Evolutionary conservation across 208 protist genomes (phyloP).

Genomic region (Trypanosoma theileri): DNA sequence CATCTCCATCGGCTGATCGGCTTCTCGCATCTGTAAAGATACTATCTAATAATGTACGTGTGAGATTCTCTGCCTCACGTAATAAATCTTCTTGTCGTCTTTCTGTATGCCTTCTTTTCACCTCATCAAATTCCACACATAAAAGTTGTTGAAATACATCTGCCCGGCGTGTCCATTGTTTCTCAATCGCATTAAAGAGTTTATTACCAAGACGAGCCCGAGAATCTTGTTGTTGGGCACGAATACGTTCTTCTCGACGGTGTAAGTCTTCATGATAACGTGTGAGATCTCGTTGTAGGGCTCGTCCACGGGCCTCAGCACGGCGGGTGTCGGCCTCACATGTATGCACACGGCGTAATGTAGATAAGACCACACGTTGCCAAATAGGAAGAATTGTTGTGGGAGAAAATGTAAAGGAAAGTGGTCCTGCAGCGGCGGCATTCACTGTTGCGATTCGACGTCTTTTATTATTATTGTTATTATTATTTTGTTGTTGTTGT

Average conservation of each 20-base stretch:
- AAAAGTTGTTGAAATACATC: constrained; percentile 68
- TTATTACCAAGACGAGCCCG: constrained; percentile 47
- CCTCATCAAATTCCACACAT: constrained; percentile 68
- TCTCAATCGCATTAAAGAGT: constrained; percentile 33
- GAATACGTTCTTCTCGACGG: constrained; percentile 42
- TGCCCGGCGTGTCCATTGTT: constrained; percentile 54
- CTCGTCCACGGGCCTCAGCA: constrained; percentile 22
- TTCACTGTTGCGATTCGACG: background rate
- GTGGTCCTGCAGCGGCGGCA: constrained; percentile 12
- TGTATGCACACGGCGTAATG: constrained; percentile 29
- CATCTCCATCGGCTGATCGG: background rate
- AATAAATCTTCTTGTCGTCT: constrained; percentile 78
- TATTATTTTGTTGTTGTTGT: background rate
- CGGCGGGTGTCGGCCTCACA: constrained; percentile 25
- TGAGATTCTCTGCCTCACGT: constrained; percentile 72
- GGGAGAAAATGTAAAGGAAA: constrained; percentile 48
- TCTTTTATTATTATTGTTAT: background rate
- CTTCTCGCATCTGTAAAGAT: constrained; percentile 37
- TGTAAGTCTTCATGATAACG: constrained; percentile 54
- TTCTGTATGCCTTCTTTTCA: constrained; percentile 62
- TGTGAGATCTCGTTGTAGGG: constrained; percentile 43
- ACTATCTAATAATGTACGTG: constrained; percentile 62
- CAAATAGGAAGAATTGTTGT: constrained; percentile 50
- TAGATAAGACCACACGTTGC: constrained; percentile 62
- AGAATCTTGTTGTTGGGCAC: constrained; percentile 55